Conservation (phyloP, 1,284 basidiomycete genomes). For the Neotropicomus parvogracilis region DNA sequence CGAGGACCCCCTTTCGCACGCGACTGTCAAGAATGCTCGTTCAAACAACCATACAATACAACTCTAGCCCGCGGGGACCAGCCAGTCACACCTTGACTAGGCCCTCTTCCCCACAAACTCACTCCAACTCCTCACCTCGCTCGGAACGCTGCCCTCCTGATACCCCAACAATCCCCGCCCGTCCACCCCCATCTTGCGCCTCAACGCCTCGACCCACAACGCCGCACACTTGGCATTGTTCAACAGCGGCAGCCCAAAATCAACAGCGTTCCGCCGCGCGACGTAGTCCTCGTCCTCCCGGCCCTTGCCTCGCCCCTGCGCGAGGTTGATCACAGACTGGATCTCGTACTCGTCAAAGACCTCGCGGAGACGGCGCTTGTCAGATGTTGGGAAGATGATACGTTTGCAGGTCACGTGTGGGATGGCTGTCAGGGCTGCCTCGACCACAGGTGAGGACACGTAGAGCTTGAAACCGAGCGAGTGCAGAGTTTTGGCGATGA, state of each 20-base stretch:
- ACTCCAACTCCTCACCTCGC: constrained; percentile 89
- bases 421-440: constrained; percentile 79
- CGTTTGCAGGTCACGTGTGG: constrained; percentile 80
- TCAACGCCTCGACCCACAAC: constrained; percentile 89
- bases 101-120: constrained; percentile 78
- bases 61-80: too few species aligned
- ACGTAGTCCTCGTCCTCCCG: constrained; percentile 95
- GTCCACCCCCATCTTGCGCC: constrained; percentile 80
- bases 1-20: too few species aligned
- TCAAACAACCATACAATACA: too few species aligned
- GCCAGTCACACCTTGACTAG: too few species aligned
- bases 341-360: constrained; percentile 95
- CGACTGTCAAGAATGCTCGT: too few species aligned
- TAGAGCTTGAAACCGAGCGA: constrained; percentile 91
- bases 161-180: constrained; percentile 80
- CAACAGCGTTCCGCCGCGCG: constrained; percentile 85
- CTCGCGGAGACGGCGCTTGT: constrained; percentile 93
- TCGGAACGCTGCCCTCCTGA: constrained; percentile 86
- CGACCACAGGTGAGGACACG: constrained; percentile 80
- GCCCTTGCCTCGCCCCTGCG: constrained; percentile 74
- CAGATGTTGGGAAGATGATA: constrained; percentile 95
- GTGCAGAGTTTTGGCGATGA: constrained; percentile 73
- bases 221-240: constrained; percentile 90
- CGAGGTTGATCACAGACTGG: constrained; percentile 92
- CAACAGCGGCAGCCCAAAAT: constrained; percentile 86